phyloP scores from a whole-genome alignment of 176 grass and related monocot genomes.

The Luzula sylvatica region DNA sequence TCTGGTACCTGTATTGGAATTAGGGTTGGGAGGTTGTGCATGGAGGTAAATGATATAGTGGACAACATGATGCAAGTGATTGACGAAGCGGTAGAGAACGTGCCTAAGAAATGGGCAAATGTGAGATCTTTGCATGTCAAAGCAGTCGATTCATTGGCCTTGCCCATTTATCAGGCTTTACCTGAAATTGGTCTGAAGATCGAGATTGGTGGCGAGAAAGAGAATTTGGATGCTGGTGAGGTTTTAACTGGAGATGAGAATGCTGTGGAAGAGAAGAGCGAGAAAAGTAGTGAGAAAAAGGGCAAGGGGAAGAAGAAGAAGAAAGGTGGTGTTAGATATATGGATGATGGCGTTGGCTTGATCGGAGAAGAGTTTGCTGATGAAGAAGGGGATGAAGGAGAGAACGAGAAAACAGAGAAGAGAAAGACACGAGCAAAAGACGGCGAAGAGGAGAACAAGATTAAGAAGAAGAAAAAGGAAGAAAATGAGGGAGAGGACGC shows the following conservation, averaged over 20 bases:
- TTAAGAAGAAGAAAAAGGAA: no score
- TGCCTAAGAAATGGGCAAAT: constrained; percentile 23
- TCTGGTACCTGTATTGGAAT: constrained; percentile 48
- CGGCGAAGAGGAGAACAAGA: no score
- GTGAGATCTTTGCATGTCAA: constrained; percentile 52
- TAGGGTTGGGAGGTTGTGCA: constrained; percentile 78
- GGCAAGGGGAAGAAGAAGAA: constrained; percentile 13
- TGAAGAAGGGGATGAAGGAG: constrained; percentile 10
- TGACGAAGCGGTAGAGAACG: constrained; percentile 33
- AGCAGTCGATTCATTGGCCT: constrained; percentile 42
- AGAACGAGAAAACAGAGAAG: constrained; percentile 9
- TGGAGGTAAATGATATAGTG: constrained; percentile 41
- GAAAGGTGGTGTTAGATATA: constrained; percentile 5
- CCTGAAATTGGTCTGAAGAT: constrained; percentile 73
- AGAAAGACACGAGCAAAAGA: no score
- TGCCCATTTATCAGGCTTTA: constrained; percentile 69
- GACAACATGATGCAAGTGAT: constrained; percentile 50
- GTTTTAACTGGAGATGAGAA: constrained; percentile 12
- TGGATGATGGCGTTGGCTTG: constrained; percentile 13
- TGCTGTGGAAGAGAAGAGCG: constrained; percentile 15
- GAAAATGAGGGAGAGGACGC: no score
- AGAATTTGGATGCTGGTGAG: constrained; percentile 12
- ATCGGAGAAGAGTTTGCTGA: constrained; percentile 12
- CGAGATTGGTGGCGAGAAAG: constrained; percentile 13
- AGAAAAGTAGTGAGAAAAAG: constrained; percentile 10